Base-by-base conservation (phyloP, 1,284 basidiomycete genomes). In the Schizophyllum amplum region DNA sequence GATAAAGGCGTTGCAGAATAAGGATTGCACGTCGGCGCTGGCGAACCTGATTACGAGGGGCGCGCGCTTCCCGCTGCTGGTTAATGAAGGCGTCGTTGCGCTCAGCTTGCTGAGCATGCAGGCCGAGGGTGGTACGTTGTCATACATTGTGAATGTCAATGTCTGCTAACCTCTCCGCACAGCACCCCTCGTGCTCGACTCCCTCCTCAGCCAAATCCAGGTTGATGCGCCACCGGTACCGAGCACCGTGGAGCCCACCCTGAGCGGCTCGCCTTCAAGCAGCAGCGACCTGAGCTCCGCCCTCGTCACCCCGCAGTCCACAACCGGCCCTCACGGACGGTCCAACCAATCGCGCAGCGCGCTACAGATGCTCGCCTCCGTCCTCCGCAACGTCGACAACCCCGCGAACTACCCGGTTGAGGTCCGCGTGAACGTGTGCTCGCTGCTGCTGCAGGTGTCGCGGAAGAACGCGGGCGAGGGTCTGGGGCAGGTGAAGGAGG, bases 81-180 rank as follows among this genome's bases (percentile, higher is more conserved):
- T 97, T 59, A 96, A 95, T 65, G 96, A 98, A 69, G 92, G 88
- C 0, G 76, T 97, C 24, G 81, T 98, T 24, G 90, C 90, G 1
- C 71, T 97, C 59, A 89, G 87, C 42, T 71, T 98, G 54, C 70
- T 97, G 60, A 82, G 82, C 59, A 84, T 84, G 72, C 75, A 50
- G 70, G 75, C 56, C 89, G 87, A 63, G 83, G 90, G 86, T 71
- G 64, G 82, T 73, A 20, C 20, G 56, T 53, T 48, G 21, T 24
- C 5, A 24, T 47, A 54, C 47, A 57, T 42, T 20, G 51, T 20
- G 17, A 25, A 54, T 53, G 62, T 70, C 47, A 68, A 52, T 56
- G 51, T 33, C 20, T 21, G 42, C 59, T 51, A n/a, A n/a, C n/a
- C n/a, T n/a, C n/a, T n/a, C n/a, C n/a, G n/a, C n/a, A n/a, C 57